Percentiles rank a stretch among this genome's conserved stretches.
phyloP scores from a whole-genome alignment of 192 early-diverging fungal genomes.

The Rhizophagus sp. region DNA sequence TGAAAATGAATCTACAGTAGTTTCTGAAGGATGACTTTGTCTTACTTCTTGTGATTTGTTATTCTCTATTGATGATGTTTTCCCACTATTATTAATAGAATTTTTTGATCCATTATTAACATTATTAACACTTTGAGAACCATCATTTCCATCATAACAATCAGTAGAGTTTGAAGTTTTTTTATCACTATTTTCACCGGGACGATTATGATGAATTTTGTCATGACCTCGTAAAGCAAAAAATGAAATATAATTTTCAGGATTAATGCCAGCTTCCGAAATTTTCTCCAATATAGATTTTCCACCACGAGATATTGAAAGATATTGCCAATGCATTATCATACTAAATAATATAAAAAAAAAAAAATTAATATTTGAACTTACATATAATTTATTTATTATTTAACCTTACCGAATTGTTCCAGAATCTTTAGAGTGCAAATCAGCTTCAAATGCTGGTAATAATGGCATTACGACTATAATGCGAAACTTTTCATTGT shows the following conservation, averaged over 20 bases:
- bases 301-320: constrained; percentile 77
- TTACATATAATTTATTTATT: not conserved
- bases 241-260: constrained; percentile 75
- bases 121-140: too few relatives aligned
- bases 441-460: constrained; percentile 86
- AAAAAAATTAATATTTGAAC: not conserved
- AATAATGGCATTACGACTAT: constrained; percentile 86
- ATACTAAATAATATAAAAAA: constrained; percentile 39
- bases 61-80: too few relatives aligned
- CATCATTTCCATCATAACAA: not conserved
- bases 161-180: not conserved
- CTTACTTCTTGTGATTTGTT: not conserved
- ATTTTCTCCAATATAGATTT: constrained; percentile 67
- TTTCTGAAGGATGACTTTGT: not conserved
- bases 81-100: too few relatives aligned
- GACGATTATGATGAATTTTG: constrained; percentile 53
- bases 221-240: constrained; percentile 79
- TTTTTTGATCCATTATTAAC: too few relatives aligned
- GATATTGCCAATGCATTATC: constrained; percentile 83
- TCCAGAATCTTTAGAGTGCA: constrained; percentile 72
- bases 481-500: constrained; percentile 72
- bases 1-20: not conserved
- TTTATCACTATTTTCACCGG: constrained; percentile 15
- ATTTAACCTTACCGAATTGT: constrained; percentile 55
- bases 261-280: constrained; percentile 48